phyloP scores from a whole-genome alignment of 192 early-diverging fungal species.

The Dissophora globulifera region DNA sequence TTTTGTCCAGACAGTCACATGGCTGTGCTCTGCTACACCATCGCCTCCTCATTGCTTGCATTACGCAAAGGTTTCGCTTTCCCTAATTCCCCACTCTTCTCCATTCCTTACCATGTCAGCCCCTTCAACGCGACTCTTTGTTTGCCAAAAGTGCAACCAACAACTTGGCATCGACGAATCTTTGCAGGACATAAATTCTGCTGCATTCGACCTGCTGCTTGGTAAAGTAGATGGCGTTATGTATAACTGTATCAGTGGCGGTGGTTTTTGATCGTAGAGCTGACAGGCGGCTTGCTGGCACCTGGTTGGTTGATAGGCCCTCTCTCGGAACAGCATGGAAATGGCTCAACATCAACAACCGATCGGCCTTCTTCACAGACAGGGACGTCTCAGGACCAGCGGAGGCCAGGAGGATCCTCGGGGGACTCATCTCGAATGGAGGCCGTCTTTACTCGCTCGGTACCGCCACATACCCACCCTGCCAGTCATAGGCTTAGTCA shows the following conservation, averaged over 20 bases:
- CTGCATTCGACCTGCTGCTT: constrained; percentile 63
- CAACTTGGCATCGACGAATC: constrained; percentile 73
- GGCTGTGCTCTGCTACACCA: no score
- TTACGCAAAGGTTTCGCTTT: no score
- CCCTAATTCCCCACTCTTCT: no score
- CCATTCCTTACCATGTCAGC: constrained; percentile 34
- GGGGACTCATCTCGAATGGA: constrained; percentile 11
- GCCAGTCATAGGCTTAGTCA: constrained; percentile 9
- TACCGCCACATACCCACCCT: constrained; percentile 16
- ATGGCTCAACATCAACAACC: constrained; percentile 18
- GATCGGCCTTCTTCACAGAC: constrained; percentile 13
- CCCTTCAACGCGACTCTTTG: constrained; percentile 30
- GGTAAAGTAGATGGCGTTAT: constrained; percentile 50
- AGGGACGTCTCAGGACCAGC: background rate
- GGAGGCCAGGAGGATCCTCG: constrained; percentile 5
- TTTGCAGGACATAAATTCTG: constrained; percentile 61
- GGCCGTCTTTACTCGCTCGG: constrained; percentile 25
- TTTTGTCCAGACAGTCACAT: background rate
- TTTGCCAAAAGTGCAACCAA: constrained; percentile 74
- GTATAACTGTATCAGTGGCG: no score
- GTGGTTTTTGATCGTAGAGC: no score
- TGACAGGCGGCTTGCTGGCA: no score
- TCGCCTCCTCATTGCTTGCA: no score
- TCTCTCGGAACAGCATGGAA: constrained; percentile 26
- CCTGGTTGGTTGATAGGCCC: constrained; percentile 6